These are phyloP conservation scores for Auxenochlorella pyrenoidosa DNA, from an alignment of 139 green algal genomes.

Conservation along the genomic window DNA sequence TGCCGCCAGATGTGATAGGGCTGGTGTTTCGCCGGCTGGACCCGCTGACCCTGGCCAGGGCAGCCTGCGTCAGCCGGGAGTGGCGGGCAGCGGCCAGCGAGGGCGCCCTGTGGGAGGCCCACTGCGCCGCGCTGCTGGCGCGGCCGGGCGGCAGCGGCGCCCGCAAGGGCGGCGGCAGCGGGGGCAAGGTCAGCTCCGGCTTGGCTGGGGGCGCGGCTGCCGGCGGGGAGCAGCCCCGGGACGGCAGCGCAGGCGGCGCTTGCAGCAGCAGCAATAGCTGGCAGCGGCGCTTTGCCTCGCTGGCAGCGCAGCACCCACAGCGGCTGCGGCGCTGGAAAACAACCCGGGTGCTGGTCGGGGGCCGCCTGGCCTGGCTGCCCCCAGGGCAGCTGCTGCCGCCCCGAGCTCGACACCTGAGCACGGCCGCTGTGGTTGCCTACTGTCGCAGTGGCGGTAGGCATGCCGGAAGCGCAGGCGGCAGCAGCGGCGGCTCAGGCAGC, in stretches of 20 bases:
- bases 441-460: constrained; percentile 1
- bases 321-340: constrained; percentile 20
- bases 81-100: not conserved
- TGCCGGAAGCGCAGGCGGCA: not conserved
- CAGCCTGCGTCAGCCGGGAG: constrained; percentile 14
- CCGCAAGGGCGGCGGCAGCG: not conserved
- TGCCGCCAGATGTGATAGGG: not conserved
- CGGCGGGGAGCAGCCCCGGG: too few relatives aligned
- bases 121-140: not conserved
- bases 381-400: not conserved
- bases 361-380: not conserved
- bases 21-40: constrained; percentile 20
- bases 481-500: not conserved
- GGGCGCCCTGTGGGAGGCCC: not conserved
- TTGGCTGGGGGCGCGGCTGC: not conserved
- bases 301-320: constrained; percentile 3
- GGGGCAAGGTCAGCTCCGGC: not conserved
- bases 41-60: not conserved
- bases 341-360: not conserved
- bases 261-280: not conserved
- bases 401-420: not conserved
- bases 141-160: not conserved
- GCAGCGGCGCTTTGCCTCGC: not conserved
- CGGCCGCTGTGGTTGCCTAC: not conserved
- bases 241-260: not conserved